These are phyloP conservation scores for Plantago coronopus DNA, from an alignment of 305 asterid genomes.

Conservation along the genomic window DNA sequence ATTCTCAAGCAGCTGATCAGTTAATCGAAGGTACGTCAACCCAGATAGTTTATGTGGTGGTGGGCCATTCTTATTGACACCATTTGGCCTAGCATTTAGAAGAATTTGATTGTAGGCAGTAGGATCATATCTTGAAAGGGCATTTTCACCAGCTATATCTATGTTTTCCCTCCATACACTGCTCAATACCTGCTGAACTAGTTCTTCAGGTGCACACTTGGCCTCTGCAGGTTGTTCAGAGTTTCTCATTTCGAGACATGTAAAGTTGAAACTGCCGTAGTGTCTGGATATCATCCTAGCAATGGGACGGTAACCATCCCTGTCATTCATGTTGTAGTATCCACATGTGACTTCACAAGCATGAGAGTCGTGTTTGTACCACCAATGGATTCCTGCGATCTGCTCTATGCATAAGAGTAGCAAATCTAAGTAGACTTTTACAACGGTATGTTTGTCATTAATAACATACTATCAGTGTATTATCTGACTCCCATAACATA, in stretches of 20 bases:
- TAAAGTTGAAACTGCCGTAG: slow-evolving; percentile 55
- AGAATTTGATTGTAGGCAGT: slow-evolving; percentile 63
- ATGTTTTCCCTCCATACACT: slow-evolving; percentile 64
- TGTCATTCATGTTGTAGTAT: slow-evolving; percentile 47
- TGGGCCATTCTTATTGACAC: slow-evolving; percentile 36
- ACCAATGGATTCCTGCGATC: slow-evolving; percentile 86
- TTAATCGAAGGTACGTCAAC: slow-evolving; percentile 55
- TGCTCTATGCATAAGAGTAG: slow-evolving; percentile 7
- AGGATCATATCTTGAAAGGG: slow-evolving; percentile 61
- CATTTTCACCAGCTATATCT: slow-evolving; percentile 74
- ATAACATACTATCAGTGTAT: no score
- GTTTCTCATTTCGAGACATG: slow-evolving; percentile 76
- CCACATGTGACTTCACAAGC: slow-evolving; percentile 79
- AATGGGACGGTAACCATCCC: slow-evolving; percentile 69
- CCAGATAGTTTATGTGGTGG: slow-evolving; percentile 52
- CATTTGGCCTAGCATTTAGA: slow-evolving; percentile 69
- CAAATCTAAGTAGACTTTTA: not conserved
- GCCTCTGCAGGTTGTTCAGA: slow-evolving; percentile 52
- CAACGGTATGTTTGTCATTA: no score
- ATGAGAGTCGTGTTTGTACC: slow-evolving; percentile 57
- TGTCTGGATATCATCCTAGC: slow-evolving; percentile 65
- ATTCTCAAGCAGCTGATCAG: slow-evolving; percentile 36
- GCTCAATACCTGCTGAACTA: slow-evolving; percentile 72
- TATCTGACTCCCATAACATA: no score
- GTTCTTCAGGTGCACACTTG: slow-evolving; percentile 60